Conservation (phyloP, 306 rosid genomes). For the Inga oerstediana region DNA sequence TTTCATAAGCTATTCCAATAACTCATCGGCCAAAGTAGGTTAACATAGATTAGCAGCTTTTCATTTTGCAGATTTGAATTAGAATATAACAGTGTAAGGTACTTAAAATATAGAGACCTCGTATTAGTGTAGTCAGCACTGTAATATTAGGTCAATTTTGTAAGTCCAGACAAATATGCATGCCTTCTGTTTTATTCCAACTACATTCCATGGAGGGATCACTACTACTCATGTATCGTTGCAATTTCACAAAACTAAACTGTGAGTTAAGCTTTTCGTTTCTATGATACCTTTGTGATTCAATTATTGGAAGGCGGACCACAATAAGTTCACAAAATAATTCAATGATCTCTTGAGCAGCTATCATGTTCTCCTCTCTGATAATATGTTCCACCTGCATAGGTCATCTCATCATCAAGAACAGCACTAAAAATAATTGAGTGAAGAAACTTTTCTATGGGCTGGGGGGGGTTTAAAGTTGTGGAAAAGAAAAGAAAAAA, state of each 20-base stretch:
- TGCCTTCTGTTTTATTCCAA: too few relatives aligned
- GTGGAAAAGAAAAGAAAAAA: not conserved
- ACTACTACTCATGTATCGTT: conserved; percentile 3
- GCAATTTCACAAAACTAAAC: conserved; percentile 15
- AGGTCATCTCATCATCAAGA: conserved; percentile 13
- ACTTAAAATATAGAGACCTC: not conserved
- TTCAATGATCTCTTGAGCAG: conserved; percentile 94
- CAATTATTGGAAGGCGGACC: conserved; percentile 91
- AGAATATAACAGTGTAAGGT: not conserved
- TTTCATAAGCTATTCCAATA: not conserved
- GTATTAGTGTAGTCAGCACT: too few relatives aligned
- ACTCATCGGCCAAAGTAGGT: not conserved
- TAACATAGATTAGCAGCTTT: not conserved
- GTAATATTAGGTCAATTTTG: too few relatives aligned
- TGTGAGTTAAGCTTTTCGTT: conserved; percentile 5
- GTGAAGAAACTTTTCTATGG: not conserved
- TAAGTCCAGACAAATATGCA: too few relatives aligned
- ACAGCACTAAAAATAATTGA: not conserved
- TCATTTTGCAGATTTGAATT: not conserved
- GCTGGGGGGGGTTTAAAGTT: conserved; percentile 11
- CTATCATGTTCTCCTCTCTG: conserved; percentile 98
- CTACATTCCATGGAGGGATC: not conserved
- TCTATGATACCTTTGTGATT: conserved; percentile 71
- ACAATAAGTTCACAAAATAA: conserved; percentile 80
- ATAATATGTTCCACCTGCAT: conserved; percentile 91